Conservation (phyloP, 352 stramenopile genomes). For the Blastocystis sp. region DNA sequence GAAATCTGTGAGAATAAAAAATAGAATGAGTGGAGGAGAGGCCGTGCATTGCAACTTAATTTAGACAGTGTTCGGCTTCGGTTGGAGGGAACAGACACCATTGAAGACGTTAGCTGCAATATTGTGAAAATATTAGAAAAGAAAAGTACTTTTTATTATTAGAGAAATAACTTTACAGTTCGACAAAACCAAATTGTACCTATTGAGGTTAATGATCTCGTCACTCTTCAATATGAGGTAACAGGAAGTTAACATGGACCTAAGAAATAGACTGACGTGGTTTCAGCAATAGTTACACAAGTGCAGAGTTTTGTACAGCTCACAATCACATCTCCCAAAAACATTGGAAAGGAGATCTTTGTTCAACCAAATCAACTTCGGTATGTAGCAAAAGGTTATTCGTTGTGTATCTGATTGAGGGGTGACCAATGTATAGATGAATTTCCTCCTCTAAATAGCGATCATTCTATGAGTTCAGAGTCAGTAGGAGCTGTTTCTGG, state of each 20-base stretch:
- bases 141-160: neutral
- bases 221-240: constrained; percentile 36
- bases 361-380: constrained; percentile 1
- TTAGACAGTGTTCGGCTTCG: constrained; percentile 23
- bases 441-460: neutral
- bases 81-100: constrained; percentile 19
- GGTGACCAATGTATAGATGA: neutral
- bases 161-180: neutral
- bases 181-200: constrained; percentile 25
- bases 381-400: constrained; percentile 56
- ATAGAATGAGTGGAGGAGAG: constrained; percentile 51
- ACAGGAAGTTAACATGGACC: neutral
- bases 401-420: neutral
- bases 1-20: neutral
- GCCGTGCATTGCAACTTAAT: neutral
- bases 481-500: neutral
- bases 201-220: constrained; percentile 57
- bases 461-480: neutral
- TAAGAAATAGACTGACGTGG: constrained; percentile 24
- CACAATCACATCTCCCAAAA: constrained; percentile 42
- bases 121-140: constrained; percentile 59
- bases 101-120: constrained; percentile 50
- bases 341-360: constrained; percentile 20
- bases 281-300: constrained; percentile 40
- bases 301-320: constrained; percentile 13